A percentile compares a stretch with the other conserved stretches of the same genome.
phyloP scores from a whole-genome alignment of 1,139 yeast genomes.

The Suhomyces taliae region DNA sequence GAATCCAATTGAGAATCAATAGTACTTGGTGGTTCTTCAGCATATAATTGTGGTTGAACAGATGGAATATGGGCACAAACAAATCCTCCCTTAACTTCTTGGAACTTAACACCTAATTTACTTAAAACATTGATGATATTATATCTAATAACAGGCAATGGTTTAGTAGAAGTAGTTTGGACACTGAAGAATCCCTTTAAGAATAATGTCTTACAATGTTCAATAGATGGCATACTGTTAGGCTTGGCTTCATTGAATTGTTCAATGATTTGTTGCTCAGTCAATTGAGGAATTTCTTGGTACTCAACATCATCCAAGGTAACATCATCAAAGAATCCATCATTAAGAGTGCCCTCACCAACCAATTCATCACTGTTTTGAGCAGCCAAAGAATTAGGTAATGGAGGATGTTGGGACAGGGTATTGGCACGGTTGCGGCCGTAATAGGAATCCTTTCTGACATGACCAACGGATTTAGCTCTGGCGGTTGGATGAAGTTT shows the following conservation, averaged over 20 bases:
- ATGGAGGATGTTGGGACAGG: conserved; percentile 46
- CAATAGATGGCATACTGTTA: conserved; percentile 90
- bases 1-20: conserved; percentile 2
- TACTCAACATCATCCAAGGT: conserved; percentile 48
- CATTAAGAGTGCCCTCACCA: conserved; percentile 19
- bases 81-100: conserved; percentile 94
- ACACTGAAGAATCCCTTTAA: conserved; percentile 94
- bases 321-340: conserved; percentile 68
- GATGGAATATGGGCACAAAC: conserved; percentile 74
- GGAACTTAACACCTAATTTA: conserved; percentile 75
- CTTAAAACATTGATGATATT: conserved; percentile 79
- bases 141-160: conserved; percentile 83
- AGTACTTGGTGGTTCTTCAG: conserved; percentile 6
- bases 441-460: conserved; percentile 58
- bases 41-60: conserved; percentile 18
- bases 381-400: conserved; percentile 47
- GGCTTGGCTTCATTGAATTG: conserved; percentile 71
- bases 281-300: conserved; percentile 41
- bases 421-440: conserved; percentile 21
- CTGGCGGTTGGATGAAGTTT: conserved; percentile 78
- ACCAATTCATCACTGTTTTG: conserved; percentile 47
- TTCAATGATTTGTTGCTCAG: conserved; percentile 65
- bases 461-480: conserved; percentile 78
- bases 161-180: conserved; percentile 92
- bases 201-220: conserved; percentile 86